A percentile compares a stretch with the other conserved stretches of the same genome.
These are phyloP conservation scores for Gautieria morchelliformis DNA, from an alignment of 768 basidiomycete genomes.

Conservation along the genomic window DNA sequence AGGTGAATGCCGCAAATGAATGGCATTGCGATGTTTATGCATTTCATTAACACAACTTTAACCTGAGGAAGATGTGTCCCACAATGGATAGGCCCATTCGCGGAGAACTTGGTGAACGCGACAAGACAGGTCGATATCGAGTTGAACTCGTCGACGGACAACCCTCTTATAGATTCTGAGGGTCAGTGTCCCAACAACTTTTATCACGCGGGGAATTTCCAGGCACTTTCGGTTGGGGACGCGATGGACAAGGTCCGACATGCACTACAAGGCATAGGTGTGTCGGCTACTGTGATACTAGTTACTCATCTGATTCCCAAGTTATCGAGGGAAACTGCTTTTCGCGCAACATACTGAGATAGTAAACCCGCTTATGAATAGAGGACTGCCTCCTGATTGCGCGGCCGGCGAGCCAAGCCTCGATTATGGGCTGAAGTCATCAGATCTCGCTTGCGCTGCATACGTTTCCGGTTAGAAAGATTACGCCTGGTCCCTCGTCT, in stretches of 20 bases:
- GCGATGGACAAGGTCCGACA: neutral
- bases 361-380: slow-evolving; percentile 19
- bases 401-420: slow-evolving; percentile 9
- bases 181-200: neutral
- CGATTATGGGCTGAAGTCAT: slow-evolving; percentile 19
- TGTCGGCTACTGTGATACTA: slow-evolving; percentile 16
- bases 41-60: neutral
- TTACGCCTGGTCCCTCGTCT: neutral
- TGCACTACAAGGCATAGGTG: neutral
- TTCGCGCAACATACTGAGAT: slow-evolving; percentile 20
- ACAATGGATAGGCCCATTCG: slow-evolving; percentile 16
- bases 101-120: slow-evolving; percentile 15
- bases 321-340: slow-evolving; percentile 13
- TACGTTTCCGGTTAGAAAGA: slow-evolving; percentile 14
- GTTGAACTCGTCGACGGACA: slow-evolving; percentile 22
- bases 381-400: slow-evolving; percentile 16
- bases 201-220: slow-evolving; percentile 18
- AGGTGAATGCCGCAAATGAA: neutral
- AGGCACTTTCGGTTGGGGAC: slow-evolving; percentile 10
- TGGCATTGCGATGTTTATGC: neutral
- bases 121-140: slow-evolving; percentile 14
- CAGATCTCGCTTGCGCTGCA: slow-evolving; percentile 19
- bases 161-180: slow-evolving; percentile 20
- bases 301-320: slow-evolving; percentile 13
- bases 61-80: neutral